Percentiles rank a stretch among this genome's conserved stretches.
Evolutionary conservation across 768 basidiomycete genomes (phyloP).

Genomic region (Boletus sp.): DNA sequence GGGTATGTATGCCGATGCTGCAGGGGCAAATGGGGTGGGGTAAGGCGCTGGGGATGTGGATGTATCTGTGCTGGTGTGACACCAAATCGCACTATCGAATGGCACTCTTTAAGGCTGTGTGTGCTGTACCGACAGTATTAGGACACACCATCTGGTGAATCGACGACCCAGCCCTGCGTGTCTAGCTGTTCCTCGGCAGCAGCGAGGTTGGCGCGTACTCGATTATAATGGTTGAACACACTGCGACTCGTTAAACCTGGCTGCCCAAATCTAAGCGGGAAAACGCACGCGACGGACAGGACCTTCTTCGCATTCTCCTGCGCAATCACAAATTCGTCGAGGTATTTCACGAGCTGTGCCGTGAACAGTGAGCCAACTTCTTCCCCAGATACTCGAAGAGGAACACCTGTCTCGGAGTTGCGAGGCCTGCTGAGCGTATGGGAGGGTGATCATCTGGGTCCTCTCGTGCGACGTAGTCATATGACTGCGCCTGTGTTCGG

Average conservation of each 20-base stretch:
- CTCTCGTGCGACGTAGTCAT: slow-evolving; percentile 38
- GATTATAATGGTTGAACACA: slow-evolving; percentile 94
- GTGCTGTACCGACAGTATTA: not conserved
- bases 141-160: slow-evolving; percentile 30
- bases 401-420: slow-evolving; percentile 57
- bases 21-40: slow-evolving; percentile 36
- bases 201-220: slow-evolving; percentile 70
- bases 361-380: slow-evolving; percentile 8
- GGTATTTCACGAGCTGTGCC: slow-evolving; percentile 72
- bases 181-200: slow-evolving; percentile 41
- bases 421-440: slow-evolving; percentile 45
- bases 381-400: not conserved
- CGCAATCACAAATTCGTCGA: slow-evolving; percentile 88
- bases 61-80: slow-evolving; percentile 60
- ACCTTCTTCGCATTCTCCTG: slow-evolving; percentile 93
- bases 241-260: slow-evolving; percentile 37
- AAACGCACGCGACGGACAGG: slow-evolving; percentile 86
- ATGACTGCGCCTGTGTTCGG: slow-evolving; percentile 57
- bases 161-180: slow-evolving; percentile 28
- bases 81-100: slow-evolving; percentile 34
- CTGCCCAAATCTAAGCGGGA: not conserved
- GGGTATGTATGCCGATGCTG: slow-evolving; percentile 46
- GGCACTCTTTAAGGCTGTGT: not conserved
- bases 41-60: slow-evolving; percentile 50
- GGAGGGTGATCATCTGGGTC: slow-evolving; percentile 33